Conservation (phyloP, 306 rosid genomes). For the Cotoneaster glaucophyllus region DNA sequence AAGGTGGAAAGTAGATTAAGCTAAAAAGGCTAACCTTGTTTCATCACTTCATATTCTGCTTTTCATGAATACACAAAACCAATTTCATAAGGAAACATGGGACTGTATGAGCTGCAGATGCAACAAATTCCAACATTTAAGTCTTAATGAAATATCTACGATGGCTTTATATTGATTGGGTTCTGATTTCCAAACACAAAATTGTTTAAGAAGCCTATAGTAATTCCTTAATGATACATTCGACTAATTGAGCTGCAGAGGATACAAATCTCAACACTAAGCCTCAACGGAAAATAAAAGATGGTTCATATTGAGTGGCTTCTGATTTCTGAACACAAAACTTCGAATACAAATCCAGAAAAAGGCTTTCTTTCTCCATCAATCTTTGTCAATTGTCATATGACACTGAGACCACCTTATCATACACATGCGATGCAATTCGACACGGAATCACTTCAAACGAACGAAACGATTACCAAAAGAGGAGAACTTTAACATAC, state of each 20-base stretch:
- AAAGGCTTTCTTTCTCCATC: not conserved
- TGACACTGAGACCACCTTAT: not conserved
- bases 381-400: not conserved
- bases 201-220: not conserved
- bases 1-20: not conserved
- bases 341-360: not conserved
- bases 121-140: not conserved
- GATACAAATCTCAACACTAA: not conserved
- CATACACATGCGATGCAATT: not conserved
- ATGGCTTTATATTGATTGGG: not conserved
- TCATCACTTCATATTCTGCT: not conserved
- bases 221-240: not conserved
- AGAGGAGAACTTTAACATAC: not conserved
- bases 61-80: not conserved
- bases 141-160: not conserved
- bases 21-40: not conserved
- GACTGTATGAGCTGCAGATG: not conserved
- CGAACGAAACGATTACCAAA: not conserved
- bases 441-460: not conserved
- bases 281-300: not conserved
- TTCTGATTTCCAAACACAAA: not conserved
- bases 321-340: not conserved
- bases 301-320: not conserved
- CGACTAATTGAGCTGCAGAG: not conserved
- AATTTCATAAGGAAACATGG: not conserved